Base-by-base conservation (phyloP, 2,329 filamentous ascomycete genomes). In the Trichoderma simmonsii region DNA sequence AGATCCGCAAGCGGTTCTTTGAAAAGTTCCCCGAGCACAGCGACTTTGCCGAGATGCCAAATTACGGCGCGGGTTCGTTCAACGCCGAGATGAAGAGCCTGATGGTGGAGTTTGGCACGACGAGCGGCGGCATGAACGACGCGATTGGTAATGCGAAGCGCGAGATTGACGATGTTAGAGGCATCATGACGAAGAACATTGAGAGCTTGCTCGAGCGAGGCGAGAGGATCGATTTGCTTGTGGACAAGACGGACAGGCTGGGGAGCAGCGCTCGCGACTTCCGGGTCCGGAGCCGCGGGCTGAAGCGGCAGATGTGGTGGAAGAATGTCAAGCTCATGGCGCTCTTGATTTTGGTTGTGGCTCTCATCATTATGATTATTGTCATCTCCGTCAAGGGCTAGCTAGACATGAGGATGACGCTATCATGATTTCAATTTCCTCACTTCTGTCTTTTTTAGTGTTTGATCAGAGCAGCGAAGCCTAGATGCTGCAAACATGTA, bases 291-390 rank as follows among this genome's bases (percentile, higher is more conserved):
- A 97, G 93, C 80, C 86, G 94, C 30, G 94, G 94, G 1, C 82
- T 99, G 77, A 93, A 96, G 84, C 88, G 97, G 79, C 89, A 92
- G 82, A 98, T 99, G 96, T 99, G 96, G 96, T 98, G 95, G 95
- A 98, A 98, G 90, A 98, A 99, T 81, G 88, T 97, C 60, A 97
- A 97, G 85, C 83, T 99, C 76, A 97, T 98, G 94, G 91, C 89
- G 7, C 82, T 99, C 76, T 79, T 95, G 73, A 86, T 82, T 4
- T 79, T 98, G 59, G 93, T 95, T 2, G 82, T 96, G 30, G 79
- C 85, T 59, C 79, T 90, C 74, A 88, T 90, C 75, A 76, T 90
- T 60, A 76, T 88, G 75, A 84, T 85, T n/a, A 86, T 89, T 72
- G 82, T 89, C 32, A 83, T 89, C 72, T 83, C 86, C 3, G 78